A percentile compares a stretch with the other conserved stretches of the same genome.
Evolutionary conservation across 768 basidiomycete genomes (phyloP).

Genomic region (Boletus pseudo-olivaceus): DNA sequence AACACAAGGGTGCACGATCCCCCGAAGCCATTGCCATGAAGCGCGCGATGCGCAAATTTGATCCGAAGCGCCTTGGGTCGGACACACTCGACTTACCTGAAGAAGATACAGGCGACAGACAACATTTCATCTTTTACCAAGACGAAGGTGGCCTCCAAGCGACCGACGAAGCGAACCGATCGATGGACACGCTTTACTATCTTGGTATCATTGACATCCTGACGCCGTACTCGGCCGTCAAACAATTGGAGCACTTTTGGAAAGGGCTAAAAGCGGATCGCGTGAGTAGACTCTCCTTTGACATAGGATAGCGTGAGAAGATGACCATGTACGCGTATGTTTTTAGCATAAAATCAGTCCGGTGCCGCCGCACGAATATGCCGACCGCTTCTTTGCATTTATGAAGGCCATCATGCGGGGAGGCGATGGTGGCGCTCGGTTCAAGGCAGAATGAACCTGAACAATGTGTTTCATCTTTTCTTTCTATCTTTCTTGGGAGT

Average conservation of each 20-base stretch:
- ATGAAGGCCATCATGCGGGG: constrained; percentile 85
- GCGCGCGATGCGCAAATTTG: constrained; percentile 79
- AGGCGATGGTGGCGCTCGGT: constrained; percentile 59
- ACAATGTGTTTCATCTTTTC: not conserved
- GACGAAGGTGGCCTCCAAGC: constrained; percentile 93
- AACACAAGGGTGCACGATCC: constrained; percentile 51
- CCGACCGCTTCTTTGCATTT: constrained; percentile 82
- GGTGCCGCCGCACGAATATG: constrained; percentile 84
- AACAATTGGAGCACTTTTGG: constrained; percentile 88
- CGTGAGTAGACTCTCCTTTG: constrained; percentile 47
- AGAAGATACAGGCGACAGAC: constrained; percentile 51
- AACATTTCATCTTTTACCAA: constrained; percentile 90
- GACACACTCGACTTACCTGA: constrained; percentile 56
- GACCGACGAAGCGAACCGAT: constrained; percentile 79
- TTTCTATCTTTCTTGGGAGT: constrained; percentile 1
- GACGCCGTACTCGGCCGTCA: constrained; percentile 77
- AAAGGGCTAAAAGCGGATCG: constrained; percentile 85
- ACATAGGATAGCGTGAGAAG: not conserved
- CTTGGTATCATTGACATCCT: constrained; percentile 96
- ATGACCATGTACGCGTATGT: constrained; percentile 1
- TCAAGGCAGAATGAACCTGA: constrained; percentile 40
- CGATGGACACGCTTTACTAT: constrained; percentile 82
- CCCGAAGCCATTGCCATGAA: constrained; percentile 83
- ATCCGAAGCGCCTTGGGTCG: constrained; percentile 65
- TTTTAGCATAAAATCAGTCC: constrained; percentile 91